Percentiles rank a stretch among this genome's conserved stretches.
Evolutionary conservation across 2,329 filamentous ascomycete genomes (phyloP).

Genomic region (Fusarium fracticaudum): DNA sequence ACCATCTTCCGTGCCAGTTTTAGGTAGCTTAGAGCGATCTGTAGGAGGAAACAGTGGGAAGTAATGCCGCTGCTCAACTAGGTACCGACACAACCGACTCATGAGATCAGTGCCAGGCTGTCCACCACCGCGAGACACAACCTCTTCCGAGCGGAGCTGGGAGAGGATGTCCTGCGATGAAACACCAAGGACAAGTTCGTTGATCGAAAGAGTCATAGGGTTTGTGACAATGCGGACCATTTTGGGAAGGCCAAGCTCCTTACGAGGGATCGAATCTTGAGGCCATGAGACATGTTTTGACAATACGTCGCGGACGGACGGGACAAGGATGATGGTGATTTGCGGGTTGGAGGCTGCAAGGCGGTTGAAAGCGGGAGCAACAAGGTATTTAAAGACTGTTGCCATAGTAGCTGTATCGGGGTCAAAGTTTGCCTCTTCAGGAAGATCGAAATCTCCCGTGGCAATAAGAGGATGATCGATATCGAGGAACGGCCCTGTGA

Average conservation of each 20-base stretch:
- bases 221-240: constrained; percentile 83
- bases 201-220: constrained; percentile 87
- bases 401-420: constrained; percentile 82
- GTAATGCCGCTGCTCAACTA: constrained; percentile 92
- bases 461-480: constrained; percentile 89
- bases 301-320: constrained; percentile 83
- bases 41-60: constrained; percentile 88
- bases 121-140: constrained; percentile 46
- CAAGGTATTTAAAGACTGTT: constrained; percentile 83
- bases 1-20: constrained; percentile 68
- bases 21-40: constrained; percentile 72
- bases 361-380: constrained; percentile 76
- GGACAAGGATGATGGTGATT: constrained; percentile 83
- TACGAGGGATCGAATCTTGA: constrained; percentile 68
- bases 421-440: constrained; percentile 72
- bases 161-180: constrained; percentile 86
- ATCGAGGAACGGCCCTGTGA: constrained; percentile 90
- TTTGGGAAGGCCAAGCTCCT: constrained; percentile 82
- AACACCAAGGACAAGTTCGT: constrained; percentile 85
- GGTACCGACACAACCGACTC: constrained; percentile 75
- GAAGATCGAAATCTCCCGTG: constrained; percentile 80
- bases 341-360: constrained; percentile 76
- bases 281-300: constrained; percentile 90
- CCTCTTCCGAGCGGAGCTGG: constrained; percentile 81
- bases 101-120: constrained; percentile 62